Evolutionary conservation across 331 rosid genomes (phyloP).

Genomic region (Dryas integrifolia): DNA sequence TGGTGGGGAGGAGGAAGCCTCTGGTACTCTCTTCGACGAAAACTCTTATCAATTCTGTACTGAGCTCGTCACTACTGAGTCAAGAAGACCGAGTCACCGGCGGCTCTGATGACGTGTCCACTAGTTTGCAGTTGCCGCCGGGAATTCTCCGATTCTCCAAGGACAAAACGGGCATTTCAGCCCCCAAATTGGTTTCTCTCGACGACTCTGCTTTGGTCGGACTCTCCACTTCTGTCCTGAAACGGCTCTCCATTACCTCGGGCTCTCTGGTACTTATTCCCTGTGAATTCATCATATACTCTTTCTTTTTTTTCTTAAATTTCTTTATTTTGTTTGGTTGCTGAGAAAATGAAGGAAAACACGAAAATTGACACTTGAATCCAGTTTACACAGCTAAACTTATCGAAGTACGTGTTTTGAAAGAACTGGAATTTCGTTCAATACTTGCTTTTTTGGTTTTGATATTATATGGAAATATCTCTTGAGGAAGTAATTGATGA

Average conservation of each 20-base stretch:
- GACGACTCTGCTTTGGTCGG: conserved; percentile 70
- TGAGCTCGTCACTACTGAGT: conserved; percentile 27
- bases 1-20: conserved; percentile 77
- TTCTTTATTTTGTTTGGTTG: neutral
- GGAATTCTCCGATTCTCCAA: conserved; percentile 61
- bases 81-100: conserved; percentile 18
- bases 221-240: conserved; percentile 61
- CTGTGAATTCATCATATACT: neutral
- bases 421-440: neutral
- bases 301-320: neutral
- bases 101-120: conserved; percentile 10
- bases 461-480: neutral
- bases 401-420: neutral
- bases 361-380: neutral
- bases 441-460: neutral
- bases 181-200: conserved; percentile 40
- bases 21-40: conserved; percentile 71
- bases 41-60: conserved; percentile 46
- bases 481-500: neutral
- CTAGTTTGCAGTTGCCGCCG: conserved; percentile 37
- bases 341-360: neutral
- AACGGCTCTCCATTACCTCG: conserved; percentile 61
- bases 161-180: conserved; percentile 15
- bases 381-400: neutral
- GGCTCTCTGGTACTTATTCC: conserved; percentile 64